Conservation (phyloP, 2,329 filamentous ascomycete genomes). For the Diaporthe batatas region DNA sequence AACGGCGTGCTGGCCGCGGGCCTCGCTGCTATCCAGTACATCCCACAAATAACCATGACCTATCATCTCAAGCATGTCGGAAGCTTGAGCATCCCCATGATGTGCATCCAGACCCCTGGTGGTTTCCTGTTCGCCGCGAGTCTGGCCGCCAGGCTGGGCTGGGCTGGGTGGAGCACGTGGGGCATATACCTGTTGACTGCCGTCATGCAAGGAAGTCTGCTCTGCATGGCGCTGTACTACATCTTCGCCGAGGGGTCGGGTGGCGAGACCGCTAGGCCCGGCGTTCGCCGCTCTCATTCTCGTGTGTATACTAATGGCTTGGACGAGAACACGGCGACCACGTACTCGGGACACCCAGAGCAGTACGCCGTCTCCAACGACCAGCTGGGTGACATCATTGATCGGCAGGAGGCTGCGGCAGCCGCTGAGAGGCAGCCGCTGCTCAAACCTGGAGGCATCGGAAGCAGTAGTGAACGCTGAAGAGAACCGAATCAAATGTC, state of each 20-base stretch:
- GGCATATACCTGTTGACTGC: constrained; percentile 91
- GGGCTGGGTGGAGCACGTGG: constrained; percentile 95
- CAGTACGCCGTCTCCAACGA: constrained; percentile 65
- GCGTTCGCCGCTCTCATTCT: constrained; percentile 60
- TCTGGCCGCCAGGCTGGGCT: constrained; percentile 82
- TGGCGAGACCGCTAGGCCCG: constrained; percentile 52
- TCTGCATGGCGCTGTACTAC: constrained; percentile 86
- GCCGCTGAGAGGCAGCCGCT: constrained; percentile 65
- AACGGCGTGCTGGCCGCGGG: constrained; percentile 83
- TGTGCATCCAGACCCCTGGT: constrained; percentile 97
- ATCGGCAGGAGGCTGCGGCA: constrained; percentile 65
- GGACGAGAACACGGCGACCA: constrained; percentile 64
- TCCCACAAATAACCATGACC: constrained; percentile 95
- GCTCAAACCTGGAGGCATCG: constrained; percentile 64
- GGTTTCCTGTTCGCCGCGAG: constrained; percentile 91
- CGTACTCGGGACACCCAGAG: constrained; percentile 66
- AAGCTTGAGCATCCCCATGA: constrained; percentile 95
- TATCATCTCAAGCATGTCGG: constrained; percentile 87
- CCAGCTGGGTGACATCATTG: constrained; percentile 63
- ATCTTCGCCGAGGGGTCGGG: constrained; percentile 61
- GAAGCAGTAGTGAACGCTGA: constrained; percentile 55
- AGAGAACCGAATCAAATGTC: not conserved
- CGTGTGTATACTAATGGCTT: constrained; percentile 56
- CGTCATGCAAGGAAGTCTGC: constrained; percentile 82
- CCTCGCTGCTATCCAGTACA: constrained; percentile 89